phyloP scores from a whole-genome alignment of 495 filamentous ascomycete genomes.

The Xylaria nigripes region DNA sequence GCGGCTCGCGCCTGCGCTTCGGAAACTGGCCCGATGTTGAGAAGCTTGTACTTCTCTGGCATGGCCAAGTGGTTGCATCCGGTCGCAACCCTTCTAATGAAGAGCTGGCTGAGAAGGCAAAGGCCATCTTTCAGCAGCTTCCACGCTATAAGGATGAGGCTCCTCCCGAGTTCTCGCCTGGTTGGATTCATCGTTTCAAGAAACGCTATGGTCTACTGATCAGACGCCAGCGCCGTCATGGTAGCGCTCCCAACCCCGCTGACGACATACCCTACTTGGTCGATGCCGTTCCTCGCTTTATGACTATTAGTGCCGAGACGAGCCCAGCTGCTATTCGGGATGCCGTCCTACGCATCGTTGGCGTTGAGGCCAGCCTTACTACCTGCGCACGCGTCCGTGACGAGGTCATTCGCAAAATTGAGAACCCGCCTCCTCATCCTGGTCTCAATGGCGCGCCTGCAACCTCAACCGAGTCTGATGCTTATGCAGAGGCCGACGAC shows the following conservation, averaged over 20 bases:
- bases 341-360: constrained; percentile 36
- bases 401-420: constrained; percentile 38
- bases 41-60: constrained; percentile 46
- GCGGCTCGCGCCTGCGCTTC: constrained; percentile 43
- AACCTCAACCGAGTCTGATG: constrained; percentile 17
- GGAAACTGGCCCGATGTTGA: constrained; percentile 49
- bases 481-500: constrained; percentile 32
- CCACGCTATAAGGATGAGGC: constrained; percentile 44
- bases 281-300: constrained; percentile 41
- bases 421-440: constrained; percentile 25
- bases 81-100: constrained; percentile 45
- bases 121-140: constrained; percentile 39
- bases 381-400: constrained; percentile 44
- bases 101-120: constrained; percentile 45
- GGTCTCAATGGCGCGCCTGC: constrained; percentile 19
- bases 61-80: constrained; percentile 35
- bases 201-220: constrained; percentile 45
- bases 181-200: constrained; percentile 50
- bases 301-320: constrained; percentile 38
- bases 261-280: constrained; percentile 43
- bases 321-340: constrained; percentile 42
- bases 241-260: constrained; percentile 32
- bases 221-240: constrained; percentile 39
- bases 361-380: constrained; percentile 37
- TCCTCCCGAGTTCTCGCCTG: constrained; percentile 44